Evolutionary conservation across 2,329 filamentous ascomycete species (phyloP).

Genomic region (Dactylella cylindrospora): DNA sequence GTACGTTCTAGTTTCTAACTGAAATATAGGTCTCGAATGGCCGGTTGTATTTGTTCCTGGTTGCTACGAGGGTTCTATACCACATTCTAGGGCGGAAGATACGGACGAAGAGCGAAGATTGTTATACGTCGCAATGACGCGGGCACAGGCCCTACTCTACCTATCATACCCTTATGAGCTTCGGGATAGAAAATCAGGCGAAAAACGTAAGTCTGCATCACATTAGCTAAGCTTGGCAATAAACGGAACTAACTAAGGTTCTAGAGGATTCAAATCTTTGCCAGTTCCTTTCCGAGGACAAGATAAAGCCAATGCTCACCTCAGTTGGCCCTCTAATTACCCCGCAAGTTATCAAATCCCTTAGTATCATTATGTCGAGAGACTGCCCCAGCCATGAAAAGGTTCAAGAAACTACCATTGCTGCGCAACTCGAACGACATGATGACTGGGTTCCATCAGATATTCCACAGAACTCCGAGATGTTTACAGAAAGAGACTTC

Average conservation of each 20-base stretch:
- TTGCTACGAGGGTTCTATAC: conserved; percentile 85
- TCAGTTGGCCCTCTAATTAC: conserved; percentile 51
- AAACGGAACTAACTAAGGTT: conserved; percentile 47
- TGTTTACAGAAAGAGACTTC: conserved; percentile 7
- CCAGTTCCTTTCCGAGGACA: conserved; percentile 46
- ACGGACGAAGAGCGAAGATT: conserved; percentile 82
- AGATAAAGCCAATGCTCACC: conserved; percentile 51
- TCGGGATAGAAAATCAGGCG: conserved; percentile 56
- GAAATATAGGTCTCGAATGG: conserved; percentile 72
- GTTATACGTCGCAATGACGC: conserved; percentile 94
- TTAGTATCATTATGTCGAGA: conserved; percentile 48
- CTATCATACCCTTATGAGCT: conserved; percentile 69
- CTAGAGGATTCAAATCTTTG: conserved; percentile 47
- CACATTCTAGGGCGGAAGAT: conserved; percentile 83
- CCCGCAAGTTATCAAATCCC: conserved; percentile 44
- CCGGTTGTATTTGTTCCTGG: conserved; percentile 90
- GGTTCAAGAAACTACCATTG: conserved; percentile 42
- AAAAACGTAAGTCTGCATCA: conserved; percentile 52
- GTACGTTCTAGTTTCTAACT: neutral
- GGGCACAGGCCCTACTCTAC: conserved; percentile 82
- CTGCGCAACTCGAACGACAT: conserved; percentile 30
- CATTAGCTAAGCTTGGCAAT: conserved; percentile 33
- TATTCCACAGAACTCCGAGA: conserved; percentile 10
- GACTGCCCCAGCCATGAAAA: conserved; percentile 43
- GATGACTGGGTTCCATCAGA: conserved; percentile 36